Conservation (phyloP, 306 rosid genomes). For the Ammopiptanthus mongolicus region DNA sequence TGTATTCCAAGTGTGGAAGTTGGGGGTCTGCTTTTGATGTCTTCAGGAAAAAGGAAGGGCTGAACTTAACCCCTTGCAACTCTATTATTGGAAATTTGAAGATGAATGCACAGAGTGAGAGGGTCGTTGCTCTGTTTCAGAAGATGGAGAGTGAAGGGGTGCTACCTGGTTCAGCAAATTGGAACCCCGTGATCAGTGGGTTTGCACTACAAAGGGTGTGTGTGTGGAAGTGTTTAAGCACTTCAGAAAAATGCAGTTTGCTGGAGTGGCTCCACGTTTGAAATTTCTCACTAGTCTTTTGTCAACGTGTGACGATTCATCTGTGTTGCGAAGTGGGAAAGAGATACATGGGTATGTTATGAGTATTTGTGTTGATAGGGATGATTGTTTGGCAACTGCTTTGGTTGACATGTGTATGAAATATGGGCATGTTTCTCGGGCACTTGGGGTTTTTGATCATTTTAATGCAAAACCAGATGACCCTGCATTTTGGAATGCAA, state of each 20-base stretch:
- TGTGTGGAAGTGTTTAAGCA: constrained; percentile 43
- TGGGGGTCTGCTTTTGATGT: constrained; percentile 44
- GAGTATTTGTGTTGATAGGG: constrained; percentile 32
- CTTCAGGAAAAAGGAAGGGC: constrained; percentile 28
- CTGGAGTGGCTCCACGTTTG: constrained; percentile 41
- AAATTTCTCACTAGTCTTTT: constrained; percentile 57
- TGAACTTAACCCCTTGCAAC: constrained; percentile 64
- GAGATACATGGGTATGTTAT: constrained; percentile 54
- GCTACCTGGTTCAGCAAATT: constrained; percentile 62
- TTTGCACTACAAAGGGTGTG: constrained; percentile 48
- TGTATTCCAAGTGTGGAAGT: constrained; percentile 70
- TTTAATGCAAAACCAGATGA: constrained; percentile 50
- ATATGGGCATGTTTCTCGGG: constrained; percentile 52
- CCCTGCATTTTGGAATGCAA: constrained; percentile 75
- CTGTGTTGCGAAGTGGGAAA: constrained; percentile 46
- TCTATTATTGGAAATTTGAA: constrained; percentile 70
- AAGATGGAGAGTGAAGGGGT: constrained; percentile 38
- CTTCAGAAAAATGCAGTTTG: constrained; percentile 53
- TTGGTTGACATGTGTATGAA: constrained; percentile 67
- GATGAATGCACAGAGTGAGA: constrained; percentile 45
- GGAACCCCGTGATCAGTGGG: constrained; percentile 71
- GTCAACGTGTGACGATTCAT: constrained; percentile 50
- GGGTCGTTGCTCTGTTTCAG: constrained; percentile 43
- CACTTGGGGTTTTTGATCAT: constrained; percentile 42
- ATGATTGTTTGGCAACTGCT: constrained; percentile 55